A percentile compares a stretch with the other conserved stretches of the same genome.
Evolutionary conservation across 176 grass and related monocot genomes (phyloP).

Genomic region (Leersia perrieri): DNA sequence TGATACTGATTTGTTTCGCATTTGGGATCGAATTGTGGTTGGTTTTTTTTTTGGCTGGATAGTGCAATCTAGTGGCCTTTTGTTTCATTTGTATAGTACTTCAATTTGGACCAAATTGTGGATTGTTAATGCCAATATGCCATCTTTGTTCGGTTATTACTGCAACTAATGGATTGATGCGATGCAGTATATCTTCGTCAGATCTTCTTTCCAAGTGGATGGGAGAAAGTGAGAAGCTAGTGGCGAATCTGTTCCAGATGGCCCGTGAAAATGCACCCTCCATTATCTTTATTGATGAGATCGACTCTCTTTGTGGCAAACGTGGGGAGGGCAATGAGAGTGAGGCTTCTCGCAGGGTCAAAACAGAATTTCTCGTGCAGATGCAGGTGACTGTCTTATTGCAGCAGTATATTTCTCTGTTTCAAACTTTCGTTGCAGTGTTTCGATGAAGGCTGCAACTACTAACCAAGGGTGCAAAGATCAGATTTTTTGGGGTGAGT

Average conservation of each 20-base stretch:
- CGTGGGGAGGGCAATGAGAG: slow-evolving; percentile 77
- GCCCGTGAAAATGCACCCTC: slow-evolving; percentile 74
- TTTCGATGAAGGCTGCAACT: neutral
- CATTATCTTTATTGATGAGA: slow-evolving; percentile 75
- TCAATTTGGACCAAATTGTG: neutral
- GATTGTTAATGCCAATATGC: neutral
- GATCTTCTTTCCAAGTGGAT: slow-evolving; percentile 79
- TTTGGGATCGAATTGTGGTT: too few species aligned
- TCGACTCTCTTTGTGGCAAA: slow-evolving; percentile 63
- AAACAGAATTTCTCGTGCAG: slow-evolving; percentile 75
- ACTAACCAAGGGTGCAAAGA: neutral
- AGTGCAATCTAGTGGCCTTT: neutral
- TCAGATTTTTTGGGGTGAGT: too few species aligned
- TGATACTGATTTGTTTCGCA: too few species aligned
- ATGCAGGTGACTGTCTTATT: slow-evolving; percentile 51
- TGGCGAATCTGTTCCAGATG: slow-evolving; percentile 77
- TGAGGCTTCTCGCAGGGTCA: slow-evolving; percentile 70
- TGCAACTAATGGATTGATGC: neutral
- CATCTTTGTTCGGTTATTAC: neutral
- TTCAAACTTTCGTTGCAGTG: neutral
- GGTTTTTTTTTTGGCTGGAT: too few species aligned
- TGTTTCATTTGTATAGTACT: neutral
- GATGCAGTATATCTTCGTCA: slow-evolving; percentile 66
- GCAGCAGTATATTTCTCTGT: neutral
- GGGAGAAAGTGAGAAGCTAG: slow-evolving; percentile 74